Base-by-base conservation (phyloP, 345 rosid species). In the Ailanthus altissimus region DNA sequence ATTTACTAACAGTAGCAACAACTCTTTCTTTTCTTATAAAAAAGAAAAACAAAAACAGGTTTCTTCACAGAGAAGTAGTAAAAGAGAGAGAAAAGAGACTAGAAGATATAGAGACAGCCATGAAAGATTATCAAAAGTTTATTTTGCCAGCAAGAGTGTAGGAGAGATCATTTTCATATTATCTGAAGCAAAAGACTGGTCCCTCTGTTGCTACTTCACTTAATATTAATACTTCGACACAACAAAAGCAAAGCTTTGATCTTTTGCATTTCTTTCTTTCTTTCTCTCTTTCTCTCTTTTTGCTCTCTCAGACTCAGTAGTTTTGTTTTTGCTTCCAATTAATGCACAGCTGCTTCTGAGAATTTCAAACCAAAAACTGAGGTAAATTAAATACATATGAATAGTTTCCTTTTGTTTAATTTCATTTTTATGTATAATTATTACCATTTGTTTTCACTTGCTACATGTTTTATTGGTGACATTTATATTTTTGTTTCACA, bases 51-150 rank as follows among this genome's bases (percentile, higher is more conserved):
- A 51, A 8, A 75, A 78, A 78, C 80, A 82, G 92, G 85, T 88
- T 93, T 87, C 99, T 92, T 92, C 91, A 66, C 76, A 84, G 79
- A 79, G 82, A 90, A 92, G 97, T 78, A 90, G 86, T 79, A 79
- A 56, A 69, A 74, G 50, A 43, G 60, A 47, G 60, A 60, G 28
- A 54, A 60, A 25, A 70, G 56, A 71, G 40, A 85, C 72, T 77
- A 81, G 57, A 74, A 73, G 53, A 81, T 84, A 88, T 79, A 84
- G 88, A 77, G 89, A 84, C 84, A 74, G 40, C 73, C 84, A 86
- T 67, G 79, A 81, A 78, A 70, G 88, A 87, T 32, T 32, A 32
- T 78, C 82, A 71, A 79, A 75, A 86, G 82, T 75, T 32, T 32
- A 32, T 32, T 32, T 32, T 32, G 38, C 38, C 38, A 32, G 38